Conservation (phyloP, 192 early-diverging fungal species). For the Backusella westeae region DNA sequence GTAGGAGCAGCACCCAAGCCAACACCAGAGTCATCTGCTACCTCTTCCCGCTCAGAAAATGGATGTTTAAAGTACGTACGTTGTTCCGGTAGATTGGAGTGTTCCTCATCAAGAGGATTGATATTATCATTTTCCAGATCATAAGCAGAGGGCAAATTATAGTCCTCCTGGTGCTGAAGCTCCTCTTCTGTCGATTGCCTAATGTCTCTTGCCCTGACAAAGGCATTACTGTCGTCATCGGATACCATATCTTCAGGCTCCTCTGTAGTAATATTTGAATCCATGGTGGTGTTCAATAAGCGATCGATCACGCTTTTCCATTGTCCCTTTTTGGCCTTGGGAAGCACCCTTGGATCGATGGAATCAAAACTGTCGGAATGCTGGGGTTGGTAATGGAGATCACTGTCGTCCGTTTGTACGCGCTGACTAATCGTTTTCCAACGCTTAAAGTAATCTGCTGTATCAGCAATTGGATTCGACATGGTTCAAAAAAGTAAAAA, state of each 20-base stretch:
- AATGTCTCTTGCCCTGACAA: neutral
- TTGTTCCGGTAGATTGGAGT: neutral
- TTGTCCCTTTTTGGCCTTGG: neutral
- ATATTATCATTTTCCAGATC: slow-evolving; percentile 12
- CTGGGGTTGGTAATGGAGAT: neutral
- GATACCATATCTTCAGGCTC: neutral
- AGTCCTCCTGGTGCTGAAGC: slow-evolving; percentile 1
- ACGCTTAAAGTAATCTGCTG: slow-evolving; percentile 25
- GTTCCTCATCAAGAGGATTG: neutral
- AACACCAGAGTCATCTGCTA: neutral
- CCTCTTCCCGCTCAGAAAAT: slow-evolving; percentile 4
- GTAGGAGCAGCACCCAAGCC: neutral
- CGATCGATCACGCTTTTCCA: neutral
- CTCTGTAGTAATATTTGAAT: neutral
- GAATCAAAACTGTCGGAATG: slow-evolving; percentile 1
- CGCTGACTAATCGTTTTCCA: neutral
- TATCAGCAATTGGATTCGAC: slow-evolving; percentile 33
- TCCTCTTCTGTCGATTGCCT: neutral
- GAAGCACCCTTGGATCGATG: neutral
- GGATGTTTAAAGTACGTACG: neutral
- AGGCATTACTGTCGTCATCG: neutral
- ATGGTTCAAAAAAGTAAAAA: slow-evolving; percentile 4
- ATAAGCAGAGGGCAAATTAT: slow-evolving; percentile 5
- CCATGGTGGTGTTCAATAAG: neutral
- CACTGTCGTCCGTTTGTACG: neutral